Conservation (phyloP, 140 eudicot species). For the Ambrosia hybrid region DNA sequence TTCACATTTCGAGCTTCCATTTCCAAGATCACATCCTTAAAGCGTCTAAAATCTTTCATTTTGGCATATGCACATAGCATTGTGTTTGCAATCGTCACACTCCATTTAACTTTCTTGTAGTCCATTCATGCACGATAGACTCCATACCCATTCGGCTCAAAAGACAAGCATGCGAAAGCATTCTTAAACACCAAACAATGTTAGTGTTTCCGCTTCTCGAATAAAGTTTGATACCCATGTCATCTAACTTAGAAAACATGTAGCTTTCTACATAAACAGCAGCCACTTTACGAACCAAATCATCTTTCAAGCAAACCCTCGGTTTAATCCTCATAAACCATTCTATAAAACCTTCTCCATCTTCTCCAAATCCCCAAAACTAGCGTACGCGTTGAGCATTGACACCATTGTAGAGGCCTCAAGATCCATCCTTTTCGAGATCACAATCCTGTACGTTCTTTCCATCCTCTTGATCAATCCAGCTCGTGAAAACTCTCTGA, state of each 20-base stretch:
- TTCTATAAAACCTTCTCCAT: constrained; percentile 40
- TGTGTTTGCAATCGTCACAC: constrained; percentile 40
- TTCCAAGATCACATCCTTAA: constrained; percentile 25
- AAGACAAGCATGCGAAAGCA: constrained; percentile 48
- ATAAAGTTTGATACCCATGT: constrained; percentile 36
- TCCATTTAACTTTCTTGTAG: constrained; percentile 32
- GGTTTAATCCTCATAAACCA: constrained; percentile 36
- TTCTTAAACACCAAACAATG: constrained; percentile 44
- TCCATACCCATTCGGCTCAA: constrained; percentile 32
- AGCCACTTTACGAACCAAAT: constrained; percentile 44
- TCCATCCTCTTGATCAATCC: constrained; percentile 58
- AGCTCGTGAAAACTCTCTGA: constrained; percentile 40
- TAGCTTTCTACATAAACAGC: constrained; percentile 41
- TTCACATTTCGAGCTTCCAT: constrained; percentile 34
- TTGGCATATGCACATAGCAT: constrained; percentile 40
- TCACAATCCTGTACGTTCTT: constrained; percentile 34
- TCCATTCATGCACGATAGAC: constrained; percentile 39
- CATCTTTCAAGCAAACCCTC: constrained; percentile 28
- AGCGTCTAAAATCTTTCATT: constrained; percentile 7
- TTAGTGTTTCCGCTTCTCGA: constrained; percentile 26
- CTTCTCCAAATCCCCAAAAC: constrained; percentile 39
- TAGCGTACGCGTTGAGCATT: constrained; percentile 51
- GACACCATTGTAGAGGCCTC: constrained; percentile 43
- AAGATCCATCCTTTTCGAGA: constrained; percentile 45
- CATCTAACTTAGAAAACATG: constrained; percentile 45